Base-by-base conservation (phyloP, 306 rosid species). In the Betula pendula region DNA sequence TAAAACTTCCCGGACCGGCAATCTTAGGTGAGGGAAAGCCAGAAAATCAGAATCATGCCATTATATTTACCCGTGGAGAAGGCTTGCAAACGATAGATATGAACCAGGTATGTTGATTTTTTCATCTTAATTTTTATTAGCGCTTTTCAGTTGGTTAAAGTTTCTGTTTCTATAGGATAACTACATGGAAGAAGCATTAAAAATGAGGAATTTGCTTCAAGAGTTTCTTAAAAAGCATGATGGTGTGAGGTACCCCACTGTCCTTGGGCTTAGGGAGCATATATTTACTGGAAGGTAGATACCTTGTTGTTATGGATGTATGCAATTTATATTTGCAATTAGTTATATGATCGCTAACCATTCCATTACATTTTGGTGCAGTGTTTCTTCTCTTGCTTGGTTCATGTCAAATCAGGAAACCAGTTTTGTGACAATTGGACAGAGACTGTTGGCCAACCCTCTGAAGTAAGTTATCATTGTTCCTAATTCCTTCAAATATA, bases 321-420 rank as follows among this genome's bases (percentile, higher is more conserved):
- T 71, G 16, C 31, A 11, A 9, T 42, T 19, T 16, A 2, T 51
- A 33, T 42, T 65, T 22, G 16, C 33, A 53, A 50, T 17, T 17
- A 22, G 62, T 35, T 22, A 42, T 70, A 9, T 77, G 25, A 38
- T 70, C 29, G 58, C 82, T 84, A 76, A 74, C 81, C 58, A n/a
- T 74, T 80, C 69, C 59, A 73, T 83, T 84, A 58, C 67, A 75
- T 45, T 81, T 79, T 35, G 74, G 51, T 88, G 78, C 90, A 95
- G 98, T 92, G 98, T 95, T 86, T 95, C 98, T 80, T 95, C 98
- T 76, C 97, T 95, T 77, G 98, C 98, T 60, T 95, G 98, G 98
- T 95, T 95, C 93, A 95, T 95, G 98, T 95, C 98, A 81, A 95
- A 95, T 89, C 98, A 95, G 83, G 98, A 95, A 84, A 95, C 97